phyloP scores from a whole-genome alignment of 495 filamentous ascomycete species.

The Penicillium chermesinum region DNA sequence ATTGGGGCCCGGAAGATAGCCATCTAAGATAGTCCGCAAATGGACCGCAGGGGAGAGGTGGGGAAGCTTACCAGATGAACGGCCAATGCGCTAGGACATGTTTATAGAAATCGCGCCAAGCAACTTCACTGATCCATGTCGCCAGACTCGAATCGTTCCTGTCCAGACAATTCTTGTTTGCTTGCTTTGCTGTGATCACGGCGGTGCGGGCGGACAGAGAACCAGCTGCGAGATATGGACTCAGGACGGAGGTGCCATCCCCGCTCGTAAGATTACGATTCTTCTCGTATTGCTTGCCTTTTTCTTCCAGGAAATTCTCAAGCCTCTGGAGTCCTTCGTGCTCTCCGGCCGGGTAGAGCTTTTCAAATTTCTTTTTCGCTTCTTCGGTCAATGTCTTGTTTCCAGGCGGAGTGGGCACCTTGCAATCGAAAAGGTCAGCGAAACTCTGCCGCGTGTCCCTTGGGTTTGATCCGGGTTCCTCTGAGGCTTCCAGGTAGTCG shows the following conservation, averaged over 20 bases:
- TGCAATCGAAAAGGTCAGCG: conserved; percentile 54
- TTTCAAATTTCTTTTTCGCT: conserved; percentile 51
- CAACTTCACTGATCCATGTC: conserved; percentile 82
- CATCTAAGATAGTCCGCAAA: no score
- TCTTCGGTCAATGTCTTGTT: conserved; percentile 58
- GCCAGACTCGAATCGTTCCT: conserved; percentile 62
- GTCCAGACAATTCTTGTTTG: conserved; percentile 68
- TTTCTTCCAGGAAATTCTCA: conserved; percentile 64
- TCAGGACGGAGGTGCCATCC: conserved; percentile 65
- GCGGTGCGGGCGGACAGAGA: conserved; percentile 75
- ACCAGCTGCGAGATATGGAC: conserved; percentile 72
- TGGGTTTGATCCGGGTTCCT: conserved; percentile 59
- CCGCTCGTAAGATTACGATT: conserved; percentile 56
- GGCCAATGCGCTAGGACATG: conserved; percentile 85
- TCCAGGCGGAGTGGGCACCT: conserved; percentile 59
- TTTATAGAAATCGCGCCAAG: conserved; percentile 91
- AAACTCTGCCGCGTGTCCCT: conserved; percentile 46
- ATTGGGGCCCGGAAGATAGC: no score
- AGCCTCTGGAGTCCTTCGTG: conserved; percentile 64
- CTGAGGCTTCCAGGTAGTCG: conserved; percentile 55
- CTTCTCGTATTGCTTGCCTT: conserved; percentile 55
- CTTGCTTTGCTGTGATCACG: conserved; percentile 57
- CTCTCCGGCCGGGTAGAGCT: conserved; percentile 76
- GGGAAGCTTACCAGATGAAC: conserved; percentile 65
- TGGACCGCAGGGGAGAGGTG: no score